phyloP scores from a whole-genome alignment of 2,329 filamentous ascomycete species.

The Penicillium sp. region DNA sequence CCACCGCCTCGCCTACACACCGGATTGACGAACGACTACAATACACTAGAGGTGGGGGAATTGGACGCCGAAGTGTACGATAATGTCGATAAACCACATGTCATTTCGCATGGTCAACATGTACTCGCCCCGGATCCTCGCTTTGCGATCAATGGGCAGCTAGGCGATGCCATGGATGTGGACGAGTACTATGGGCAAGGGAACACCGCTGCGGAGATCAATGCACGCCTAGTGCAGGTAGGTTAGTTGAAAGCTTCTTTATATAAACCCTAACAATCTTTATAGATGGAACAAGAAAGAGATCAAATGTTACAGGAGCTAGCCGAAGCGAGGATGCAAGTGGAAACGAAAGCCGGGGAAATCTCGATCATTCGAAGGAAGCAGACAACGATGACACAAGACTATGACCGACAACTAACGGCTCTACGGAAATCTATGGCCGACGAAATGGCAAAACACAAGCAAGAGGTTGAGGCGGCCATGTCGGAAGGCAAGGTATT shows the following conservation, averaged over 20 bases:
- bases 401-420: conserved; percentile 54
- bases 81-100: conserved; percentile 27
- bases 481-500: conserved; percentile 57
- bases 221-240: conserved; percentile 31
- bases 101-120: conserved; percentile 12
- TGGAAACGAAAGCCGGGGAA: conserved; percentile 58
- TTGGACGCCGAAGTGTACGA: conserved; percentile 47
- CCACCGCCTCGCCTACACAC: conserved; percentile 34
- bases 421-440: conserved; percentile 55
- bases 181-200: conserved; percentile 22
- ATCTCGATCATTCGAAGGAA: conserved; percentile 62
- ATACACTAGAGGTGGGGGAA: conserved; percentile 45
- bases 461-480: conserved; percentile 55
- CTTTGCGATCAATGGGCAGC: conserved; percentile 11
- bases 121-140: conserved; percentile 3
- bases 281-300: conserved; percentile 42
- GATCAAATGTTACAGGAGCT: conserved; percentile 43
- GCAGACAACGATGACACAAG: conserved; percentile 53
- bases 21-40: conserved; percentile 44
- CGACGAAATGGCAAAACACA: conserved; percentile 55
- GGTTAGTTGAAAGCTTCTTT: background rate
- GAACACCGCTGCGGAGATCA: conserved; percentile 11
- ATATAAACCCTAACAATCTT: background rate
- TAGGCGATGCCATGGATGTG: conserved; percentile 21
- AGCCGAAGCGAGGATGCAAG: conserved; percentile 40